Conservation (phyloP, 495 filamentous ascomycete genomes). For the Trichocladium uniseriatum region DNA sequence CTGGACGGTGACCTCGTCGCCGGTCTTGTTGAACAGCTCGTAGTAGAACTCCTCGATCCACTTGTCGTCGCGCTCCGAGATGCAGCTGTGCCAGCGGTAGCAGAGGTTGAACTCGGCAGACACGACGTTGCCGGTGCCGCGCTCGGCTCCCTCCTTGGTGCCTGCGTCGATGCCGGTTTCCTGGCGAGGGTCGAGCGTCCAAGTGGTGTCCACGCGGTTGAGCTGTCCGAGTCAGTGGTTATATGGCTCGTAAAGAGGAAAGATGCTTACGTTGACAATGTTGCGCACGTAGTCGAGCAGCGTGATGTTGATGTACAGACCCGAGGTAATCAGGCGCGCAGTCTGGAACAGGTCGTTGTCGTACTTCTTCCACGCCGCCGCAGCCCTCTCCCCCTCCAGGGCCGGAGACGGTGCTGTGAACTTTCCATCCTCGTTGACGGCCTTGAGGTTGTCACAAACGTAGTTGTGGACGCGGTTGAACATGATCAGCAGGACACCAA, state of each 20-base stretch:
- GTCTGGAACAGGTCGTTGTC: conserved; percentile 84
- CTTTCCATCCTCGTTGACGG: conserved; percentile 62
- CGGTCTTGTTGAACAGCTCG: conserved; percentile 54
- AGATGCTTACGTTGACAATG: conserved; percentile 53
- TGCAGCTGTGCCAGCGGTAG: conserved; percentile 74
- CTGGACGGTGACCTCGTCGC: conserved; percentile 37
- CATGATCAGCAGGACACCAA: conserved; percentile 65
- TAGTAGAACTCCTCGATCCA: conserved; percentile 63
- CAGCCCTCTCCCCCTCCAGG: conserved; percentile 40
- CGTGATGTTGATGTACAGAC: conserved; percentile 77
- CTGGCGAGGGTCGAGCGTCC: conserved; percentile 68
- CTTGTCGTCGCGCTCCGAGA: conserved; percentile 60
- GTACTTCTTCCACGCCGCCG: conserved; percentile 59
- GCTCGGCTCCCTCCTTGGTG: conserved; percentile 43
- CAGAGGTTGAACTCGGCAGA: conserved; percentile 63
- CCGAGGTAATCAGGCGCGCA: conserved; percentile 66
- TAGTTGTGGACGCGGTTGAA: conserved; percentile 77
- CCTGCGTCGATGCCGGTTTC: conserved; percentile 46
- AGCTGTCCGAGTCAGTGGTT: conserved; percentile 24
- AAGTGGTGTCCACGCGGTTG: conserved; percentile 65
- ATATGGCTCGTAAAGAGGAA: neutral
- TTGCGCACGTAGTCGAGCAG: conserved; percentile 77
- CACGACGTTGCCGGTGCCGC: conserved; percentile 64
- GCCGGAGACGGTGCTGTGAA: conserved; percentile 51
- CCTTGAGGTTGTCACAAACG: conserved; percentile 56